Percentiles rank a stretch among this genome's conserved stretches.
phyloP scores from a whole-genome alignment of 2,329 filamentous ascomycete genomes.

The Pseudogymnoascus sp. region DNA sequence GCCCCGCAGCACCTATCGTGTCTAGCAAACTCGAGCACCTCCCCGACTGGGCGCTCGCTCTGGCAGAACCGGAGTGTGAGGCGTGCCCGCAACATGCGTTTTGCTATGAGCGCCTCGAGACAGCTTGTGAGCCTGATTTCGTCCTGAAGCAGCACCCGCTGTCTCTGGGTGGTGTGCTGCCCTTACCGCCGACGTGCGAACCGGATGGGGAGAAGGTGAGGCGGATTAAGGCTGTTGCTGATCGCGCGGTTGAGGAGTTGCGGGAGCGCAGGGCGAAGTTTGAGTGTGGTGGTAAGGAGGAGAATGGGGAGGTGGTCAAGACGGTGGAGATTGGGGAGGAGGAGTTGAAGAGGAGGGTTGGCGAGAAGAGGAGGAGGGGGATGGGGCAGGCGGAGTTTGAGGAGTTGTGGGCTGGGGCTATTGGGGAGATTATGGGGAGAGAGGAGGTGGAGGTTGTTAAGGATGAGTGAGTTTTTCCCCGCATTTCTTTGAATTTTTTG shows the following conservation, averaged over 20 bases:
- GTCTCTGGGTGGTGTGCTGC: conserved; percentile 69
- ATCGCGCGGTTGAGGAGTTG: conserved; percentile 79
- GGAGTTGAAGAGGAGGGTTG: conserved; percentile 69
- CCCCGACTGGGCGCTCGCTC: conserved; percentile 61
- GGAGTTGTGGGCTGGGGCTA: conserved; percentile 69
- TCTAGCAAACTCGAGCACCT: conserved; percentile 49
- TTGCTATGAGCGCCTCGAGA: conserved; percentile 71
- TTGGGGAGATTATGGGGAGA: conserved; percentile 59
- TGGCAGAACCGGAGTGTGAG: conserved; percentile 77
- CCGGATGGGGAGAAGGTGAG: conserved; percentile 88
- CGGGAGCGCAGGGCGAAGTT: conserved; percentile 78
- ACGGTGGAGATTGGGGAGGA: conserved; percentile 57
- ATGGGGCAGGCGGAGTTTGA: conserved; percentile 88
- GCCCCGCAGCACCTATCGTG: conserved; percentile 42
- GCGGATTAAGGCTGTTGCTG: conserved; percentile 77
- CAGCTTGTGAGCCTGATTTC: conserved; percentile 79
- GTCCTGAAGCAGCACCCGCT: conserved; percentile 78
- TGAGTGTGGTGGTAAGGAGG: conserved; percentile 71
- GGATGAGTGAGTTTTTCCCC: conserved; percentile 44
- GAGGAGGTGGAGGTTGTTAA: conserved; percentile 50
- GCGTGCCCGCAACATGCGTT: conserved; percentile 84
- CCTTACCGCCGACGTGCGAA: conserved; percentile 84
- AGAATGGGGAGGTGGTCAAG: conserved; percentile 50
- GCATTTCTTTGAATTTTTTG: conserved; percentile 13
- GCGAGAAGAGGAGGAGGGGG: conserved; percentile 67